A percentile compares a stretch with the other conserved stretches of the same genome.
These are phyloP conservation scores for Capsicum chinense DNA, from an alignment of 257 asterid genomes.

Conservation along the genomic window DNA sequence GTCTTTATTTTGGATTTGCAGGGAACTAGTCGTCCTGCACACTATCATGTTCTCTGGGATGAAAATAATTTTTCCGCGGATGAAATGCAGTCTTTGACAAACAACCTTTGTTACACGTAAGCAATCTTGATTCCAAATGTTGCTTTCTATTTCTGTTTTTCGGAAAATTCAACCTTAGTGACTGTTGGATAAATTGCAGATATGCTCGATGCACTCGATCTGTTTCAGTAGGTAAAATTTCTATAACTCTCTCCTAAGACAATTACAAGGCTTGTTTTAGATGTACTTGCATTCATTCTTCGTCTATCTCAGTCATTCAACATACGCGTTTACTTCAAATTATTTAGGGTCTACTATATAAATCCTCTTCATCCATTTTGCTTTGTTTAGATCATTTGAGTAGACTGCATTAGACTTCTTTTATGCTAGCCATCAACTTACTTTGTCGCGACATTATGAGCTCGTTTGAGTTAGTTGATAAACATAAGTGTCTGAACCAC, in stretches of 20 bases:
- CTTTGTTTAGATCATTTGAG: too few relatives aligned
- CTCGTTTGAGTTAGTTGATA: neutral
- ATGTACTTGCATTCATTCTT: neutral
- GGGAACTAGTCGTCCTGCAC: slow-evolving; percentile 99
- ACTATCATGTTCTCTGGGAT: slow-evolving; percentile 96
- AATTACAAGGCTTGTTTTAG: neutral
- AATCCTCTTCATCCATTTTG: neutral
- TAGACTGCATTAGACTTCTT: neutral
- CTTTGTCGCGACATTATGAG: neutral
- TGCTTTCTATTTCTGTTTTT: neutral
- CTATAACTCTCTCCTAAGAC: neutral
- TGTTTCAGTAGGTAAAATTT: slow-evolving; percentile 85
- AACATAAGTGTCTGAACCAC: neutral
- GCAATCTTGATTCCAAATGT: neutral
- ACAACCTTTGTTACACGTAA: slow-evolving; percentile 86
- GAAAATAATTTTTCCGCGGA: slow-evolving; percentile 96
- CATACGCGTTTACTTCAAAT: too few relatives aligned
- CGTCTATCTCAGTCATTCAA: too few relatives aligned
- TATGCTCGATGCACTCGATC: slow-evolving; percentile 98
- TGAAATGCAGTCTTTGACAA: slow-evolving; percentile 90
- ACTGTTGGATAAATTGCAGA: slow-evolving; percentile 8
- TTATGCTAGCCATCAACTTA: too few relatives aligned
- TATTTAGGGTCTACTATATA: neutral
- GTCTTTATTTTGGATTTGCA: slow-evolving; percentile 31
- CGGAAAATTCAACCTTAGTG: neutral